These are phyloP conservation scores for Ceratonia siliqua DNA, from an alignment of 306 rosid species.

Conservation along the genomic window DNA sequence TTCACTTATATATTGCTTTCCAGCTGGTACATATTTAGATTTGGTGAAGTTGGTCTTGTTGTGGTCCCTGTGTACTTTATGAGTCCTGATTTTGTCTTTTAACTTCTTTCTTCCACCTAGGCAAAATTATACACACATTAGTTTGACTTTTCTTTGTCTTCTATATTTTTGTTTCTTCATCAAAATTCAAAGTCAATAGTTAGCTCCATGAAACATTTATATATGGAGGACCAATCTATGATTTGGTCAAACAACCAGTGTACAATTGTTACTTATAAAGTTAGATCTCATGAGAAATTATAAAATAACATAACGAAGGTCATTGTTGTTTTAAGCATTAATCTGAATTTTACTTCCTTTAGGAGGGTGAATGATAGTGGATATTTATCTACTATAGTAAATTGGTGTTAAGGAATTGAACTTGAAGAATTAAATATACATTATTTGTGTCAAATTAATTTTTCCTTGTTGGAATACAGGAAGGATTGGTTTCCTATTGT, in stretches of 20 bases:
- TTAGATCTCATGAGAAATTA: background rate
- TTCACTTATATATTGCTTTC: too few species aligned
- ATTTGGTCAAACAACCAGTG: background rate
- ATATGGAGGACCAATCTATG: background rate
- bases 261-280: background rate
- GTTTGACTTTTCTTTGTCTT: too few species aligned
- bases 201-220: background rate
- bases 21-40: too few species aligned
- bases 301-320: background rate
- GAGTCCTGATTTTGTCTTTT: too few species aligned
- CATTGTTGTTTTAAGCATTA: background rate
- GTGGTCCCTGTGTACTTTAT: too few species aligned
- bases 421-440: constrained; percentile 1
- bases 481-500: constrained; percentile 11
- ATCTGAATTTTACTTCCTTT: constrained; percentile 8
- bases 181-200: too few species aligned
- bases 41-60: too few species aligned
- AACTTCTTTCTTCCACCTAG: too few species aligned
- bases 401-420: constrained; percentile 29
- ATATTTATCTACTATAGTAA: constrained; percentile 12
- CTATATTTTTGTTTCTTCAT: too few species aligned
- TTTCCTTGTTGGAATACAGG: background rate
- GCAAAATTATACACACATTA: too few species aligned
- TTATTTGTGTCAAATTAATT: constrained; percentile 2
- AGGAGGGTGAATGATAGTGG: constrained; percentile 23